Conservation (phyloP, 2,329 filamentous ascomycete genomes). For the Sporothrix humicola region DNA sequence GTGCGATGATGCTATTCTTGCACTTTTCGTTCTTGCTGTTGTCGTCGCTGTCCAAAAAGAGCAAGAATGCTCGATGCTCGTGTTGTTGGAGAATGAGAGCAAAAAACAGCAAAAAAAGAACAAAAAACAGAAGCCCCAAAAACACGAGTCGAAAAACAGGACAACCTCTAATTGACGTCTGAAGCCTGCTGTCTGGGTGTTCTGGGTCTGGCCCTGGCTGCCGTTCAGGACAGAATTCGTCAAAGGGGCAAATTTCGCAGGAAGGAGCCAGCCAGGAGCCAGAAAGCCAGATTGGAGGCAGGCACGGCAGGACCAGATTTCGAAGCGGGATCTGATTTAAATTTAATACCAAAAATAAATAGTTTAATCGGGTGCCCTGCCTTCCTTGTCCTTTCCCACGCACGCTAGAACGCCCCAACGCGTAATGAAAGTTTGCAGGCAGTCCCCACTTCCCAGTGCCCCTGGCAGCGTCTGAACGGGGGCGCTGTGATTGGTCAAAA, state of each 20-base stretch:
- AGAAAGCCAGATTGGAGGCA: background rate
- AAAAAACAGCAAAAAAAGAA: background rate
- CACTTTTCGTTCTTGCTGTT: background rate
- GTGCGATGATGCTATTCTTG: background rate
- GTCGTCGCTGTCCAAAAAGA: background rate
- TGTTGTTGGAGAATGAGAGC: background rate
- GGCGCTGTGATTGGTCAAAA: background rate
- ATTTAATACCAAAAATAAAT: slow-evolving; percentile 8
- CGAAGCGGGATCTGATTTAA: slow-evolving; percentile 8
- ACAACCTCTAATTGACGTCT: background rate
- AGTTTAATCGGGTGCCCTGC: background rate
- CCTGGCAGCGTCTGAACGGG: background rate
- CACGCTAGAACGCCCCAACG: slow-evolving; percentile 12
- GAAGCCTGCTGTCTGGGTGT: background rate
- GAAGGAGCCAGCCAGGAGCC: background rate
- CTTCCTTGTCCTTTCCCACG: background rate
- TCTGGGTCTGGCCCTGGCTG: background rate
- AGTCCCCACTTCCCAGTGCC: background rate
- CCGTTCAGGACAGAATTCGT: slow-evolving; percentile 27
- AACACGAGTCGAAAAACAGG: background rate
- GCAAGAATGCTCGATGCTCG: background rate
- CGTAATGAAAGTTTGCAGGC: slow-evolving; percentile 26
- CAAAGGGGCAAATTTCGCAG: slow-evolving; percentile 21
- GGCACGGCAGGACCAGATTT: slow-evolving; percentile 1
- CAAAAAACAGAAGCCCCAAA: background rate